These are phyloP conservation scores for Petasospora rhodanensis DNA, from an alignment of 1,139 yeast genomes.

Conservation along the genomic window DNA sequence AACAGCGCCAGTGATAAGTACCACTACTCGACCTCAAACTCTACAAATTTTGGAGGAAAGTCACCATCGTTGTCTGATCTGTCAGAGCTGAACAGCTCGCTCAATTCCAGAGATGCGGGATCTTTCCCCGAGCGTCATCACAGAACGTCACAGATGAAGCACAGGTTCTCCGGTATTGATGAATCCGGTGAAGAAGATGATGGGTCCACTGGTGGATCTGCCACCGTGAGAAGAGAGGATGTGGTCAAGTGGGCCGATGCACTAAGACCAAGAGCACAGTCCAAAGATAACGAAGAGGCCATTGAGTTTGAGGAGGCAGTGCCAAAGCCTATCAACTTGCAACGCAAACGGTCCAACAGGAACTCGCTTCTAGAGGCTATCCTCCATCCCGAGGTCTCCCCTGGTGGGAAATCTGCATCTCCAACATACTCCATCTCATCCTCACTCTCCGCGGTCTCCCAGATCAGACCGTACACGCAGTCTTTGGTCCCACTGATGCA, in stretches of 20 bases:
- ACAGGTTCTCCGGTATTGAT: conserved; percentile 15
- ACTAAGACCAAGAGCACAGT: conserved; percentile 7
- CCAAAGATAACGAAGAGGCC: conserved; percentile 13
- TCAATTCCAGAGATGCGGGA: conserved; percentile 13
- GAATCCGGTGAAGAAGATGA: conserved; percentile 18
- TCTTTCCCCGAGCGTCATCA: conserved; percentile 9
- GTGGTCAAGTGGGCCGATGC: conserved; percentile 24
- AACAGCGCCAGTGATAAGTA: conserved; percentile 14
- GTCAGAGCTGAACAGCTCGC: conserved; percentile 22
- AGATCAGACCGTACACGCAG: conserved; percentile 11
- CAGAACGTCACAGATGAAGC: conserved; percentile 15
- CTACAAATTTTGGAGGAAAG: conserved; percentile 22
- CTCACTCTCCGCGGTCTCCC: conserved; percentile 19
- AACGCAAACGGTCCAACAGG: conserved; percentile 13
- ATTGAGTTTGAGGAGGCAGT: conserved; percentile 17
- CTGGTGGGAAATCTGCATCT: conserved; percentile 23
- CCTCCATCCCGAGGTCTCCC: conserved; percentile 14
- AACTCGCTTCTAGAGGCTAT: conserved; percentile 19
- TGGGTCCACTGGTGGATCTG: background rate
- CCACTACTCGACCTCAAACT: conserved; percentile 25
- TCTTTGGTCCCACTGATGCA: conserved; percentile 13
- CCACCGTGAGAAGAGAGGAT: conserved; percentile 28
- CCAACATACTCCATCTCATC: conserved; percentile 24
- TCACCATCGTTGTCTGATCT: conserved; percentile 25
- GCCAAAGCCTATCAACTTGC: conserved; percentile 10